Conservation (phyloP, 1,284 basidiomycete genomes). For the Cutaneotrichosporon cavernicola region DNA sequence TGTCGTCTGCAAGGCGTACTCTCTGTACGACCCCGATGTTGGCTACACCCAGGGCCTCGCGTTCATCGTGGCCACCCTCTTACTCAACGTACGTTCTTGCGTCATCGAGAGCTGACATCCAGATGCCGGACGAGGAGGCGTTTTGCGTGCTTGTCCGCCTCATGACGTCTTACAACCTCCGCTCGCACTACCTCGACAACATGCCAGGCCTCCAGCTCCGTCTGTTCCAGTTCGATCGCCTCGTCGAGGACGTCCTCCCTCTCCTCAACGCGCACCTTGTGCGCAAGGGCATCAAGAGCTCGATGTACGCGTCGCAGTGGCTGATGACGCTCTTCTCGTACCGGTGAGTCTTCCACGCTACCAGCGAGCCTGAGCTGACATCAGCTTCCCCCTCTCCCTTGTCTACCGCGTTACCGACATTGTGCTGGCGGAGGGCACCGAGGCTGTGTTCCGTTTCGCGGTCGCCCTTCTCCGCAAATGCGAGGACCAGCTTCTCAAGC, state of each 20-base stretch:
- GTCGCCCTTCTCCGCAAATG: constrained; percentile 83
- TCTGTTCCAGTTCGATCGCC: constrained; percentile 84
- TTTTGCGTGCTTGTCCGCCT: constrained; percentile 92
- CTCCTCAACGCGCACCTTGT: constrained; percentile 87
- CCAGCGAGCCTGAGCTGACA: constrained; percentile 9
- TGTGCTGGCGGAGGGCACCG: constrained; percentile 92
- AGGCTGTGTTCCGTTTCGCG: constrained; percentile 94
- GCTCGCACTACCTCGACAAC: constrained; percentile 94
- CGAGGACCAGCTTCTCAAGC: constrained; percentile 69
- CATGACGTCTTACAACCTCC: constrained; percentile 96
- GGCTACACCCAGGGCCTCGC: constrained; percentile 96
- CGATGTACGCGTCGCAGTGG: constrained; percentile 96
- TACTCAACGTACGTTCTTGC: constrained; percentile 71
- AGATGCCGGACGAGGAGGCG: constrained; percentile 99
- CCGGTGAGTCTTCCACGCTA: constrained; percentile 58
- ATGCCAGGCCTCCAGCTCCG: constrained; percentile 96
- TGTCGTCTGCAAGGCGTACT: constrained; percentile 97
- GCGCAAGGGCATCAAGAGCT: constrained; percentile 89
- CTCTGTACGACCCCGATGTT: constrained; percentile 89
- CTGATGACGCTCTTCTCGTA: constrained; percentile 97
- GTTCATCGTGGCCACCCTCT: constrained; percentile 88
- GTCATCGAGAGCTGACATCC: constrained; percentile 17
- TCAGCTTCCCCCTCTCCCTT: constrained; percentile 88
- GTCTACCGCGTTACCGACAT: constrained; percentile 84
- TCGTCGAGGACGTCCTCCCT: constrained; percentile 88